Base-by-base conservation (phyloP, 2,329 filamentous ascomycete species). In the Pestalotiopsis sp. region DNA sequence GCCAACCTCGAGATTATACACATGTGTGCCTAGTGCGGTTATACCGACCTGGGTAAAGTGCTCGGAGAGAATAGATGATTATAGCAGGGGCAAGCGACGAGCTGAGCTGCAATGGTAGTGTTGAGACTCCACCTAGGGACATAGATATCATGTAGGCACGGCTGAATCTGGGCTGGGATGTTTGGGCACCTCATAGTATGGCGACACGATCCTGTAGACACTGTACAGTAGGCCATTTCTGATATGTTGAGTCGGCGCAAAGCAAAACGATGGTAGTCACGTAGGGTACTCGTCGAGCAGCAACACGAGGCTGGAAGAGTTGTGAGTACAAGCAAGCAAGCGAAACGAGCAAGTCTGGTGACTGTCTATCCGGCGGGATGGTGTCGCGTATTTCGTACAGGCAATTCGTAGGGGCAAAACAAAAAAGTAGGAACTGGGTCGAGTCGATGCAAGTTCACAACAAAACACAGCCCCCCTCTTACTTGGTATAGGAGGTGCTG, bases 401-500 rank as follows among this genome's bases (percentile, higher is more conserved):
- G 6, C 31, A 9, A 9, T 36, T 36, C 31, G 31, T 36, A 36
- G 9, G 1, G 31, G 31, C 31, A 36, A 36, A 36, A 36, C 31
- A 36, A 36, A 36, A 36, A 38, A 20, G 45, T 20, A 52, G 45
- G 45, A 62, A 23, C 27, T 62, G 59, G 59, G 31, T 20, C 59
- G 59, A 62, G 7, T 39, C 38, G 31, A 20, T 39, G n/a, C n/a
- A n/a, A 20, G n/a, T 20, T 62, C 17, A 36, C 31, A 62, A 27
- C 31, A 36, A 62, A 9, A 52, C 45, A 52, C 59, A 62, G 59
- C 59, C 59, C 38, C 31, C 23, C 5, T 59, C 25, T n/a, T n/a
- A 62, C 25, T 38, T 62, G 59, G 59, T 62, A 39, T 41, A 62
- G 59, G 31, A 62, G 59, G 25, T 41, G 59, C 27, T 62, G 59